A percentile compares a stretch with the other conserved stretches of the same genome.
Evolutionary conservation across 805 yeast genomes (phyloP).

Genomic region (Saccharomycopsis selenospora): DNA sequence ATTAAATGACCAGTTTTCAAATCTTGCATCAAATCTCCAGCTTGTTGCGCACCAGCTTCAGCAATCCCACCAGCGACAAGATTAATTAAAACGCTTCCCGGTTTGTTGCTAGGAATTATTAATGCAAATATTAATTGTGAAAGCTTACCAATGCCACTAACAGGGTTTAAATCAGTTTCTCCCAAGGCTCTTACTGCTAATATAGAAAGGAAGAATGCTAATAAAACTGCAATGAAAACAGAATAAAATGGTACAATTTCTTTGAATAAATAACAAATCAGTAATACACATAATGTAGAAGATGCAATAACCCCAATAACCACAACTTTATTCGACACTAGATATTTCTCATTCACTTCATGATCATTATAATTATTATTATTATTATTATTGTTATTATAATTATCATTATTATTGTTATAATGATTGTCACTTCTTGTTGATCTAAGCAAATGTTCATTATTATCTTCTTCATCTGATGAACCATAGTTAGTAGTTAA

Average conservation of each 20-base stretch:
- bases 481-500: not conserved
- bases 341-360: slow-evolving; percentile 36
- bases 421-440: not conserved
- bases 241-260: slow-evolving; percentile 64
- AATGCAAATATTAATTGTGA: slow-evolving; percentile 86
- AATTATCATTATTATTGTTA: no score
- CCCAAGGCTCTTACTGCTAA: slow-evolving; percentile 92
- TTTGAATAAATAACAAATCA: slow-evolving; percentile 57
- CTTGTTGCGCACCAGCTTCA: slow-evolving; percentile 98
- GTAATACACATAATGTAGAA: slow-evolving; percentile 55
- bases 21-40: slow-evolving; percentile 97
- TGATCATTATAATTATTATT: slow-evolving; percentile 27
- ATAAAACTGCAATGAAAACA: slow-evolving; percentile 53
- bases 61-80: slow-evolving; percentile 94
- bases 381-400: not conserved
- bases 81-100: slow-evolving; percentile 77
- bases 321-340: slow-evolving; percentile 45
- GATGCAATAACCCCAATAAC: slow-evolving; percentile 58
- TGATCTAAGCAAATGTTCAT: not conserved
- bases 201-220: slow-evolving; percentile 75
- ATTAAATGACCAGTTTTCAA: slow-evolving; percentile 86
- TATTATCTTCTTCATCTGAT: not conserved
- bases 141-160: slow-evolving; percentile 90
- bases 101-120: slow-evolving; percentile 63
- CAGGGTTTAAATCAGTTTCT: slow-evolving; percentile 95